Evolutionary conservation across 164 flowering plant genomes (phyloP), one percentile per base, ranked within the genome.

Genomic region (Dillenia suffruticosa): DNA sequence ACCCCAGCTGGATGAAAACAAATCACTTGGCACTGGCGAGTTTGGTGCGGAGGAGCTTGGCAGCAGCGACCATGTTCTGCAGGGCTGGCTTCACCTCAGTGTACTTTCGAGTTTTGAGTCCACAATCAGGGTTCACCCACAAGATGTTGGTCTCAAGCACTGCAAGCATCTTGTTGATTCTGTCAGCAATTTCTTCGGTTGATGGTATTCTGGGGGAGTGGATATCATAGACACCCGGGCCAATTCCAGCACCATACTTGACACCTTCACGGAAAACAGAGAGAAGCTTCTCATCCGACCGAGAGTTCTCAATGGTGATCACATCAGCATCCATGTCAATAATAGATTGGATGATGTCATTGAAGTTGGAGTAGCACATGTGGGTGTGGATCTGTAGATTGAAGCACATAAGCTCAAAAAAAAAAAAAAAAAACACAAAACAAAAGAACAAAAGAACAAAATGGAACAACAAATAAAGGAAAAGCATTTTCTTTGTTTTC

Each of bases 61-160:
- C 90, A 8, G 98, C 96, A 46, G 84, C 76, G 62, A 92, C 97
- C 96, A 90, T 82, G 81, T 81, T 80, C 44, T 70, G 70, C 13
- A 92, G 84, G 55, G 98, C 96, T 17, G 98, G 93, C 68, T 86
- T 83, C 44, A 92, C 96, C 63, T 92, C 98, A 5, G 79, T 17
- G 69, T 90, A 92, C 77, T 90, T 92, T 67, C 97, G 86, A 24
- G 98, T 92, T 85, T 90, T 92, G 59, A 92, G 94, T 12, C 98
- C 97, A 75, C 97, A 92, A 66, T 92, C 97, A 0, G 98, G 98
- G 86, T 92, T 92, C 9, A 92, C 92, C 98, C 98, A 92, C 53
- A 92, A 72, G 65, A 90, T 82, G 82, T 88, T 85, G 75, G 78
- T 85, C 72, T 90, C 97, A 8, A 92, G 88, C 26, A 92, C 98